Evolutionary conservation across 495 filamentous ascomycete genomes (phyloP).

Genomic region (Aspergillus sclerotiicarbonarius): DNA sequence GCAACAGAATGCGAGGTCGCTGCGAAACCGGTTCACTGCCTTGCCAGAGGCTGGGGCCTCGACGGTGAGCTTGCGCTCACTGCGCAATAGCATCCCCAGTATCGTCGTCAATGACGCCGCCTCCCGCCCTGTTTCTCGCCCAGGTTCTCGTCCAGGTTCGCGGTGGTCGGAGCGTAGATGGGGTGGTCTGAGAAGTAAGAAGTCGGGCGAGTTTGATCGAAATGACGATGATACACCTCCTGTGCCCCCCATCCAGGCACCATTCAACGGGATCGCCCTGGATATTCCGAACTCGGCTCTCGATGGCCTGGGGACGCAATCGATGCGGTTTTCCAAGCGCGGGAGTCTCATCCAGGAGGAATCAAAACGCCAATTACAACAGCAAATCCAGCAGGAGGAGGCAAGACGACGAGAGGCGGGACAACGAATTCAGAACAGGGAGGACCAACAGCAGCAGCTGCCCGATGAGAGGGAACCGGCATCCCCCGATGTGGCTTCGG

Average conservation of each 20-base stretch:
- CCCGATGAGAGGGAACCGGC: neutral
- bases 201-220: constrained; percentile 37
- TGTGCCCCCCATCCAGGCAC: constrained; percentile 34
- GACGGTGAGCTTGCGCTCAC: constrained; percentile 27
- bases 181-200: constrained; percentile 34
- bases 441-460: constrained; percentile 4
- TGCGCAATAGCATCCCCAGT: constrained; percentile 43
- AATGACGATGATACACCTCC: constrained; percentile 33
- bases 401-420: neutral
- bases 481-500: constrained; percentile 6
- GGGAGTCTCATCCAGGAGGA: constrained; percentile 44
- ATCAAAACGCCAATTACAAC: constrained; percentile 22
- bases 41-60: constrained; percentile 15
- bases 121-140: constrained; percentile 38
- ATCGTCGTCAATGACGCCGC: constrained; percentile 40
- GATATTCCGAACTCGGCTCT: constrained; percentile 55
- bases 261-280: constrained; percentile 54
- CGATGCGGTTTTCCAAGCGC: constrained; percentile 58
- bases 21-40: constrained; percentile 5
- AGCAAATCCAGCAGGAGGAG: constrained; percentile 20
- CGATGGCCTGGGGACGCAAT: constrained; percentile 49
- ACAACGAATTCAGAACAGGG: neutral
- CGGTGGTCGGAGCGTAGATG: constrained; percentile 49
- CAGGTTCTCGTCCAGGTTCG: constrained; percentile 28
- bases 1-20: constrained; percentile 14